Percentiles rank a stretch among this genome's conserved stretches.
Conservation (phyloP, 2,329 filamentous ascomycete species). For the Aspergillus pseudoterreus region DNA sequence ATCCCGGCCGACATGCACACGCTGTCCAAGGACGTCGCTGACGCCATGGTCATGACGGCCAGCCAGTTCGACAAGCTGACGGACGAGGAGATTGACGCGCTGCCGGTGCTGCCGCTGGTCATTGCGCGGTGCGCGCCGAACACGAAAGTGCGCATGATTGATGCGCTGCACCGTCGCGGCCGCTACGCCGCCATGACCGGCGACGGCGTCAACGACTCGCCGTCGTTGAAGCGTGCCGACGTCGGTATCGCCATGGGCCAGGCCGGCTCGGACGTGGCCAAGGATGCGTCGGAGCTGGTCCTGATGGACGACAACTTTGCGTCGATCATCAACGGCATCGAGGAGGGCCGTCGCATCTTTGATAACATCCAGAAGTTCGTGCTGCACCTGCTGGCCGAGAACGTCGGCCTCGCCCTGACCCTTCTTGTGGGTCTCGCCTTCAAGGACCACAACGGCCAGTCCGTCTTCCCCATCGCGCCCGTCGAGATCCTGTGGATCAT, state of each 20-base stretch:
- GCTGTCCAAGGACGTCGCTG: conserved; percentile 60
- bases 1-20: conserved; percentile 61
- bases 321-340: conserved; percentile 77
- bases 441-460: conserved; percentile 66
- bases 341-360: conserved; percentile 80
- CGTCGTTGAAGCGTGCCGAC: conserved; percentile 74
- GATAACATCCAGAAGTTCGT: conserved; percentile 90
- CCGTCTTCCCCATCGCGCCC: conserved; percentile 80
- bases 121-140: conserved; percentile 58
- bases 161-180: conserved; percentile 54
- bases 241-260: conserved; percentile 85
- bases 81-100: conserved; percentile 65
- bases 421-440: conserved; percentile 79
- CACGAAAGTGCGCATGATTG: conserved; percentile 83
- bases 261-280: conserved; percentile 79
- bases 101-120: conserved; percentile 55
- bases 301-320: conserved; percentile 83
- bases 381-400: conserved; percentile 72
- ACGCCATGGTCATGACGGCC: conserved; percentile 69
- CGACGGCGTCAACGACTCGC: conserved; percentile 84
- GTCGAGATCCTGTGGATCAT: conserved; percentile 93
- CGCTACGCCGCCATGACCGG: conserved; percentile 84
- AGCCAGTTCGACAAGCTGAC: conserved; percentile 74
- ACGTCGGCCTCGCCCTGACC: conserved; percentile 78
- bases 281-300: conserved; percentile 62